Evolutionary conservation across 2,329 filamentous ascomycete species (phyloP), one percentile per base, ranked within the genome.

Genomic region (Venturiaceae sp.): DNA sequence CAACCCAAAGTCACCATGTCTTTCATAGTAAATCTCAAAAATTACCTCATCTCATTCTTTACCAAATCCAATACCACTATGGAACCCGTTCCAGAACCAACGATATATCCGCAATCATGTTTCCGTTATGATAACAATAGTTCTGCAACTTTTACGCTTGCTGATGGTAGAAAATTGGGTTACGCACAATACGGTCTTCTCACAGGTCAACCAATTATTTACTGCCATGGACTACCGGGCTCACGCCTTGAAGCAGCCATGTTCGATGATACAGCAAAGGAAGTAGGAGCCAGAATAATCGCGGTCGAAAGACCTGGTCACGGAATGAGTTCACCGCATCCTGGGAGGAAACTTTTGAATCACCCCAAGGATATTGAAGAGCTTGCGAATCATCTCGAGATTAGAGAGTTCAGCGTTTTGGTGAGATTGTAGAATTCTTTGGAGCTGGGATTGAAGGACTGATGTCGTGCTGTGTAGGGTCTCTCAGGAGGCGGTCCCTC

Each of bases 81-180:
- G n/a, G n/a, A n/a, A n/a, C n/a, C n/a, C n/a, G n/a, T n/a, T n/a
- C n/a, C n/a, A n/a, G n/a, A 30, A 30, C 30, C 11, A 16, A 30
- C 7, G 3, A 9, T 16, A 28, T 14, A 16, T 13, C 23, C 21
- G n/a, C n/a, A n/a, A n/a, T n/a, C n/a, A n/a, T n/a, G 36, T n/a
- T 36, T 16, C 13, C 50, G 50, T 3, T 37, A 34, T 14, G 50
- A 36, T 16, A 53, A 23, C 26, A 8, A 9, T 2, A 53, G 50
- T 30, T 70, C 71, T 1, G 56, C 62, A 21, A 72, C 64, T 14
- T 46, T 71, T 11, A 65, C 58, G 1, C 69, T 73, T 2, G 62
- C 69, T 0, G 68, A 71, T 54, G 71, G 70, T 7, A 69, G 71
- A 14, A 70, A 66, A 57, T 63, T 74, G 1, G 68, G 70, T 5